phyloP scores from a whole-genome alignment of 352 stramenopile genomes.

The Elongisporangium prolatum region DNA sequence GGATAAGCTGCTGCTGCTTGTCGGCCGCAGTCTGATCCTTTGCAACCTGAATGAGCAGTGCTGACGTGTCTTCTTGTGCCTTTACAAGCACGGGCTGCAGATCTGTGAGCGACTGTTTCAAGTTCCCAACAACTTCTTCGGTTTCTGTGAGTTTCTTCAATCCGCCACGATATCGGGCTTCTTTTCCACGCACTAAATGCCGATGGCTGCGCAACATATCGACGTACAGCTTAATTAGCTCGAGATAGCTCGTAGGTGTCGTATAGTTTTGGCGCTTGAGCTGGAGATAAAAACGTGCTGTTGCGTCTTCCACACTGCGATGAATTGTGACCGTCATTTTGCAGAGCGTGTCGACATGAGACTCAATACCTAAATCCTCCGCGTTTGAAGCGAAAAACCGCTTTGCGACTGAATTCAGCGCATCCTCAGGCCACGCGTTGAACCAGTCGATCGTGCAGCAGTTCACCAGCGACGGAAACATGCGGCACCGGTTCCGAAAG shows the following conservation, averaged over 20 bases:
- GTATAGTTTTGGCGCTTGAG: slow-evolving; percentile 92
- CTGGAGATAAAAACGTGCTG: slow-evolving; percentile 70
- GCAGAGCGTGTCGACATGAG: slow-evolving; percentile 86
- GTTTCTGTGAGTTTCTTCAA: slow-evolving; percentile 93
- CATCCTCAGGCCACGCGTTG: slow-evolving; percentile 93
- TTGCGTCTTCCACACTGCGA: slow-evolving; percentile 86
- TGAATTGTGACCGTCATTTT: slow-evolving; percentile 93
- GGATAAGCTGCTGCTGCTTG: slow-evolving; percentile 88
- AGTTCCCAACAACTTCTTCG: slow-evolving; percentile 89
- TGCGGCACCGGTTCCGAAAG: slow-evolving; percentile 92
- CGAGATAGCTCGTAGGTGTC: slow-evolving; percentile 94
- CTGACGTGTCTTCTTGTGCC: slow-evolving; percentile 84
- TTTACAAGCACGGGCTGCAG: slow-evolving; percentile 89
- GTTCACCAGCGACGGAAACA: slow-evolving; percentile 94
- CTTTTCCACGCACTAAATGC: slow-evolving; percentile 76
- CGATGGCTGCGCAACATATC: slow-evolving; percentile 88
- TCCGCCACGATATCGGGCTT: slow-evolving; percentile 76
- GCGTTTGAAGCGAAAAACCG: slow-evolving; percentile 85
- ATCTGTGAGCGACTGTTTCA: slow-evolving; percentile 90
- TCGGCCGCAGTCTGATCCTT: slow-evolving; percentile 91
- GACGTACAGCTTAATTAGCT: slow-evolving; percentile 93
- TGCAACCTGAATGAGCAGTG: slow-evolving; percentile 83
- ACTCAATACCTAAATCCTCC: slow-evolving; percentile 85
- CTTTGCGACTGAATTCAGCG: slow-evolving; percentile 88
- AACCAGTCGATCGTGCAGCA: slow-evolving; percentile 97